These are phyloP conservation scores for Sporopachydermia cereana DNA, from an alignment of 1,139 yeast genomes.

Conservation along the genomic window DNA sequence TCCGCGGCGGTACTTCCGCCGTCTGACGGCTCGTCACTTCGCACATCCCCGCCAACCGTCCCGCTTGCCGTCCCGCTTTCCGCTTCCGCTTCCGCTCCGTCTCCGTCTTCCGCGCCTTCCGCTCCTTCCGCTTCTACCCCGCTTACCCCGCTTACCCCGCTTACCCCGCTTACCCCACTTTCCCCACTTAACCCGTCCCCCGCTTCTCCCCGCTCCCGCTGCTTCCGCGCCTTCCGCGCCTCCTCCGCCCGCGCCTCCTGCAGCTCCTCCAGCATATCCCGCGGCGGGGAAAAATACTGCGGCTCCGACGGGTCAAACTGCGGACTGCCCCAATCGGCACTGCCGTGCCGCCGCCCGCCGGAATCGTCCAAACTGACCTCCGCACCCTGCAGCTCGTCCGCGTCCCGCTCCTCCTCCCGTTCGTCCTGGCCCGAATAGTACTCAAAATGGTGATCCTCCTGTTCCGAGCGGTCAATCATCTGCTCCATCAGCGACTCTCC, in stretches of 20 bases:
- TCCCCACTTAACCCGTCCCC: background rate
- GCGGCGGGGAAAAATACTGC: conserved; percentile 39
- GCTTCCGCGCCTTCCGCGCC: conserved; percentile 14
- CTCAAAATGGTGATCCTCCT: conserved; percentile 82
- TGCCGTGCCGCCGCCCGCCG: conserved; percentile 34
- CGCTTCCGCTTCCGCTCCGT: conserved; percentile 13
- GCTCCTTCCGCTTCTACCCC: conserved; percentile 6
- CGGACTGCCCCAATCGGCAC: conserved; percentile 15
- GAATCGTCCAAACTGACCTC: conserved; percentile 23
- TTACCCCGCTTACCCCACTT: conserved; percentile 15
- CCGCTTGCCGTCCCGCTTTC: conserved; percentile 8
- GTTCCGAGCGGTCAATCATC: conserved; percentile 69
- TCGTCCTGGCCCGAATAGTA: conserved; percentile 77
- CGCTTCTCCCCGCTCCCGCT: conserved; percentile 8
- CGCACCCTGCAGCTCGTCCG: conserved; percentile 29
- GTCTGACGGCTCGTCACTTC: too few species aligned
- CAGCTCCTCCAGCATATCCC: conserved; percentile 13
- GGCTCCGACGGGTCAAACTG: conserved; percentile 56
- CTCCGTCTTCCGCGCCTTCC: conserved; percentile 8
- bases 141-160: conserved; percentile 8
- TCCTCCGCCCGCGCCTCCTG: conserved; percentile 6
- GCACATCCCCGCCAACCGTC: conserved; percentile 7
- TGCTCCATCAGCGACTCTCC: conserved; percentile 62
- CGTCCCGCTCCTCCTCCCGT: conserved; percentile 50
- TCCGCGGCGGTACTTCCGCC: too few species aligned